Base-by-base conservation (phyloP, 2,329 filamentous ascomycete species). In the Colletotrichum somersetense region DNA sequence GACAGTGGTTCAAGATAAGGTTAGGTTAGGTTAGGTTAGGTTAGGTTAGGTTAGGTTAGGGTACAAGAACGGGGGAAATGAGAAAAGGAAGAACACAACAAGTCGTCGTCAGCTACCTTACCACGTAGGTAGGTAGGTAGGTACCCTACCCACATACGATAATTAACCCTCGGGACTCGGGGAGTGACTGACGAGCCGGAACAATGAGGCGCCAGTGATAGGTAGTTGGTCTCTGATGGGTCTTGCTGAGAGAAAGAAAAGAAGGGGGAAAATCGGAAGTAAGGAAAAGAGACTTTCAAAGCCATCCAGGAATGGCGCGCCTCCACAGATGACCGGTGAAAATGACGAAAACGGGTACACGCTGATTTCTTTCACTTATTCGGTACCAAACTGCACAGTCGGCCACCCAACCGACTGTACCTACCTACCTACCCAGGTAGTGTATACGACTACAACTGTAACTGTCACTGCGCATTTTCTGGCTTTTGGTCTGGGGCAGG, bases 1-100 rank as follows among this genome's bases (percentile, higher is more conserved):
- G n/a, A 63, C 42, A 20, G 44, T 46, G 44, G 44, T 23, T 48
- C 35, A 62, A 68, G 68, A 52, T 68, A 62, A 72, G 65, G 44
- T 46, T 46, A 46, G 44, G 44, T 44, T 44, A 44, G 42, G 44
- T 23, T 48, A 48, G 46, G 63, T 66, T 67, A 62, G 42, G 44
- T n/a, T 48, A n/a, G n/a, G n/a, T n/a, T n/a, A 48, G 46, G 63
- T 66, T 62, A 62, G 64, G 63, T 62, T 57, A 67, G 68, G 56
- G 68, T 62, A 59, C 62, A 20, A 35, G 20, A 64, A 26, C 26
- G 40, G 23, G 23, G 44, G 6, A 46, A 10, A n/a, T n/a, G 18
- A 46, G 44, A 46, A 5, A 23, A 40, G n/a, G 35, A 58, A 4
- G 20, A 42, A 18, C 10, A 53, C 35, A 44, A 42, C 10, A 5